Base-by-base conservation (phyloP, 2,329 filamentous ascomycete species). In the Aspergillus ustus region DNA sequence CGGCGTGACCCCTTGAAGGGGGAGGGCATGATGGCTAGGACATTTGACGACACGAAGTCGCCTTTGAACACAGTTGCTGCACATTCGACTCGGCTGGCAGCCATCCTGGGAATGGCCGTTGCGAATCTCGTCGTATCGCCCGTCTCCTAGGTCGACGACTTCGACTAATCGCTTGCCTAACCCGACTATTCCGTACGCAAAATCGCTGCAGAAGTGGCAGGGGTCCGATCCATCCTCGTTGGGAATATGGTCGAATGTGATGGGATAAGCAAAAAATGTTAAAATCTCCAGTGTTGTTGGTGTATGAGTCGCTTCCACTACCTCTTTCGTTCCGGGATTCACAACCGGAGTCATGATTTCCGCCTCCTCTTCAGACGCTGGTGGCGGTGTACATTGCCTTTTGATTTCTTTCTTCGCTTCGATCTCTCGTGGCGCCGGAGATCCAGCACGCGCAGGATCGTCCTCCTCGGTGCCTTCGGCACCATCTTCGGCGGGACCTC, bases 151-250 rank as follows among this genome's bases (percentile, higher is more conserved):
- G 17, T 72, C 65, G 4, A 78, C 69, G 2, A 80, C 73, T 50
- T 76, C 69, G 0, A 78, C 72, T 40, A 46, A 50, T 34, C 72
- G 64, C 54, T 72, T 68, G 2, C 73, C 76, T 3, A 77, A 68
- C 1, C 81, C 80, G 0, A 77, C 58, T 8, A 83, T 70, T 1
- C 77, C 75, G 50, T 80, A 82, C 0, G 68, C 55, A 13, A 77
- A 73, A 15, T 78, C 68, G 2, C 65, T 57, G 63, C 80, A 83
- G 73, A 78, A 82, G 61, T 78, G 66, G 63, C 80, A 82, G 1
- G 72, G 67, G 1, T 63, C 50, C 1, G 57, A 61, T 13, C 59
- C 60, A 13, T 69, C 57, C 4, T 52, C 28, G 6, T 66, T 34
- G 13, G 69, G 64, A 5, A 70, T 64, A 61, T 75, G 66, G 37